Base-by-base conservation (phyloP, 768 basidiomycete species). In the Collybiopsis luxurians region DNA sequence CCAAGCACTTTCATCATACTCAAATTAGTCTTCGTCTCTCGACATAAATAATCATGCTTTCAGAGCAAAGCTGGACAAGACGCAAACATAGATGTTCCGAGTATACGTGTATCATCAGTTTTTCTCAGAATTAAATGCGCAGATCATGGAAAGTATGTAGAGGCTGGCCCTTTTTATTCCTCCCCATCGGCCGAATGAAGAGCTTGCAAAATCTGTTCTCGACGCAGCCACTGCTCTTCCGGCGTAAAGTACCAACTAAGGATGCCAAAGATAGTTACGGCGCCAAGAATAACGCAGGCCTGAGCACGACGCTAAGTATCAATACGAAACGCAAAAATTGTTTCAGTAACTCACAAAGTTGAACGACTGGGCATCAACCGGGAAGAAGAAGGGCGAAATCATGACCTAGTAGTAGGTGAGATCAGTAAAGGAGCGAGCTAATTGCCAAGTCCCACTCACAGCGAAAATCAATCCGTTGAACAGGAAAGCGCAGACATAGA, bases 311-410 rank as follows among this genome's bases (percentile, higher is more conserved):
- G 57, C 55, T 21, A 27, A 10, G 19, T 7, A 28, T 38, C 55
- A 17, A n/a, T n/a, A n/a, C n/a, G n/a, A 11, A 57, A 36, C 26
- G 52, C 28, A 19, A 19, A 48, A 19, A 2, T 1, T 15, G 44
- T 7, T 21, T 40, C 38, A 4, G 42, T 4, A 1, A 79, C 88
- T 71, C 59, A 92, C 91, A 65, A 92, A 95, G 71, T 96, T 96
- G 77, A 95, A 92, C 1, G 79, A 87, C 58, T 81, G 70, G 0
- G 87, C 79, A 10, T 76, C 84, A 27, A 92, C 87, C 0, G 94
- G 94, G 76, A 91, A 96, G 69, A 77, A 83, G 77, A 93, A 95
- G 1, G 94, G 94, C 24, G 93, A 94, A 53, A 91, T 76, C 76
- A 88, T 84, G 60, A 89, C 86, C 90, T 90, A 59, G 19, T n/a